These are phyloP conservation scores for Leccinum imitatum DNA, from an alignment of 768 basidiomycete species.

Conservation along the genomic window DNA sequence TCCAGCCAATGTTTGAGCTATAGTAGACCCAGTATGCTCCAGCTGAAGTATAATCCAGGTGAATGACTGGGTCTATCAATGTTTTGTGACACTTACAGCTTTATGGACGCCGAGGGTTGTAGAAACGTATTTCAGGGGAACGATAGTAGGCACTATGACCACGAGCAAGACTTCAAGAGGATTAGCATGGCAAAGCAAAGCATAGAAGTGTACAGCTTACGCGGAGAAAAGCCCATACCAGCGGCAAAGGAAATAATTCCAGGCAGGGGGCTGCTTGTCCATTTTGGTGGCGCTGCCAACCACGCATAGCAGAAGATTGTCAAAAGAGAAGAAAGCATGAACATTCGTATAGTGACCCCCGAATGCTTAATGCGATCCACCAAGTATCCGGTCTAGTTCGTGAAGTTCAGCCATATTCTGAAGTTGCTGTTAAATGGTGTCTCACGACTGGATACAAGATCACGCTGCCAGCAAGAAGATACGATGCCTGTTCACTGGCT, in stretches of 20 bases:
- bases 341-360: constrained; percentile 57
- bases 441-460: constrained; percentile 69
- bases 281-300: constrained; percentile 58
- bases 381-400: constrained; percentile 57
- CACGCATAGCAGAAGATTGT: constrained; percentile 65
- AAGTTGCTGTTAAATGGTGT: background rate
- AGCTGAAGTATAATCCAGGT: constrained; percentile 41
- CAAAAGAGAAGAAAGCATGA: constrained; percentile 55
- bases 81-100: constrained; percentile 47
- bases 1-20: constrained; percentile 74
- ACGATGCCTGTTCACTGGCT: constrained; percentile 66
- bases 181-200: constrained; percentile 4
- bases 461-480: constrained; percentile 67
- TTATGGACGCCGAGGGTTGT: constrained; percentile 80
- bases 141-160: constrained; percentile 70
- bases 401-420: background rate
- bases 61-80: background rate
- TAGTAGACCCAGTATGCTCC: constrained; percentile 71
- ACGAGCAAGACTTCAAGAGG: constrained; percentile 60
- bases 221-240: constrained; percentile 74
- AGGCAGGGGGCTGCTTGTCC: constrained; percentile 59
- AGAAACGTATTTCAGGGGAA: constrained; percentile 69
- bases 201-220: constrained; percentile 34
- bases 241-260: constrained; percentile 59
- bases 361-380: constrained; percentile 58